Evolutionary conservation across 2,329 filamentous ascomycete species (phyloP), one percentile per base, ranked within the genome.

Genomic region (Cladosporium sp.): DNA sequence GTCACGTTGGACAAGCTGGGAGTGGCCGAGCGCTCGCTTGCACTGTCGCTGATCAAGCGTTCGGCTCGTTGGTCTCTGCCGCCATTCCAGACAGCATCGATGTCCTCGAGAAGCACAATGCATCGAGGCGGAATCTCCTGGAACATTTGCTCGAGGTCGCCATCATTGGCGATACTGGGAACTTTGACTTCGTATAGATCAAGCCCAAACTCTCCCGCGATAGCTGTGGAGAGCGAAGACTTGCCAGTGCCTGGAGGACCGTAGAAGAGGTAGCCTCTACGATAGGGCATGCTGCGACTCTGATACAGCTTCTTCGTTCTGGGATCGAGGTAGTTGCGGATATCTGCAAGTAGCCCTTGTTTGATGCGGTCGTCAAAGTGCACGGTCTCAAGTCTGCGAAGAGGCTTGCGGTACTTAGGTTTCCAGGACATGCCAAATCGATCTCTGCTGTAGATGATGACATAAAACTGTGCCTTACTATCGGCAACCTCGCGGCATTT

Each of bases 251-350:
- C 66, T 13, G 60, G 60, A 0, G 89, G 89, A 0, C 90, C 90
- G 62, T 91, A 78, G 6, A 94, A 81, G 0, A 94, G 80, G 65
- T 93, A 94, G 0, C 90, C 90, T 50, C 90, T 90, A 62, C 91
- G 78, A 69, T 94, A 93, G 0, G 91, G 90, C 45, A 95, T 92
- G 1, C 90, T 90, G 7, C 90, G 83, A 65, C 90, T 88, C 0
- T 85, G 79, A 68, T 96, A 95, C 20, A 89, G 93, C 15, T 85
- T 79, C 1, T 83, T 82, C 0, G 85, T 89, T 0, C 78, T 75
- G 0, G 88, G 86, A 50, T 89, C 83, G 0, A 92, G 77, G 61
- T 90, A 92, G 62, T 90, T 88, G 62, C 88, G 87, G 60, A 92
- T 85, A 65, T 92, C 89, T 34, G 75, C 75, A 7, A 91, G 72